Base-by-base conservation (phyloP, 2,329 filamentous ascomycete species). In the Colletotrichum gigasporum region DNA sequence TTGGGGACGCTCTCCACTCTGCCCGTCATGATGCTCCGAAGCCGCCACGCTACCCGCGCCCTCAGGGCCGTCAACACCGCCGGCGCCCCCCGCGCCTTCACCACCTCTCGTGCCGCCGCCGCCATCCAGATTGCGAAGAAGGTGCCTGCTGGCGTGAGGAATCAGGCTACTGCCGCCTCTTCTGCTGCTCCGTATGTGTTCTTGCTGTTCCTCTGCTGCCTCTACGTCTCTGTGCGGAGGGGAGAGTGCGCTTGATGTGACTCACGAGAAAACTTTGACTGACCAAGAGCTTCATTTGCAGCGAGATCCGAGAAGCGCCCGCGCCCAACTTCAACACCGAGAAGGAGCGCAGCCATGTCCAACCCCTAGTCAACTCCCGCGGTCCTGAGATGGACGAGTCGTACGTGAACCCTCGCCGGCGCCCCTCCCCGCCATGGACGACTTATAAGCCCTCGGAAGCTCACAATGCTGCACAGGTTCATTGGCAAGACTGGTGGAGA, bases 401-500 rank as follows among this genome's bases (percentile, higher is more conserved):
- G 90, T 93, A 89, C 70, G 90, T 84, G 56, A 32, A 32, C 32
- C 35, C 37, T 34, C 45, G 24, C 48, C 28, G 39, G 53, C 59
- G 52, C 67, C 65, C 48, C 68, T 57, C 30, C 16, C 34, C 45
- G 10, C 54, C 30, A 18, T 18, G 39, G 55, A 45, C 60, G 61
- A 69, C 28, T 69, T 65, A 18, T 18, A 50, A 20, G 20, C 63
- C 7, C 10, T 20, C 18, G 8, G 24, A 47, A 37, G 50, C 56
- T 50, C 5, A 63, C 64, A 64, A 42, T 66, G 39, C 37, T 42
- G 44, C 14, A 58, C 69, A 93, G 90, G 65, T 97, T 98, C 79
- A 93, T 98, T 74, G 95, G 95, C 68, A 95, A 94, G 85, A 97
- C 89, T 51, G 95, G 96, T 75, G 96, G 96, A 75, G 91, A 97